Conservation (phyloP, 352 stramenopile genomes). For the Globisporangium viniferum region DNA sequence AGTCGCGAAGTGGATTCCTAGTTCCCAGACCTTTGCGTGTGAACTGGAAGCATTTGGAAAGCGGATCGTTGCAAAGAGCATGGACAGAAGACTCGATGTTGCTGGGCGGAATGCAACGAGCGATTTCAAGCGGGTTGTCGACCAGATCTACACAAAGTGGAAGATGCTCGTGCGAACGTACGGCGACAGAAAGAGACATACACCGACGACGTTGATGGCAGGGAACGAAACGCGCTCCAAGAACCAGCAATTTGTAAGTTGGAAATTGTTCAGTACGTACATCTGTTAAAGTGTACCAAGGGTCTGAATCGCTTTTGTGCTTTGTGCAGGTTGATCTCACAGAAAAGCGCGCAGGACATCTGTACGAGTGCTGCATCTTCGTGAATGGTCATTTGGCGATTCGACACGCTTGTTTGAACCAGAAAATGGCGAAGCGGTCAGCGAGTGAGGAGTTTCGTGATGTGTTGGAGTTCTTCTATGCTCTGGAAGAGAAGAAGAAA, state of each 20-base stretch:
- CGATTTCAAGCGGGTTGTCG: slow-evolving; percentile 31
- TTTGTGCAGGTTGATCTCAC: slow-evolving; percentile 15
- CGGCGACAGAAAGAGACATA: slow-evolving; percentile 34
- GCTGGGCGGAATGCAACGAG: slow-evolving; percentile 31
- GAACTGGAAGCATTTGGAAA: slow-evolving; percentile 31
- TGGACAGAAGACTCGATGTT: slow-evolving; percentile 29
- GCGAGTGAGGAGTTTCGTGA: slow-evolving; percentile 71
- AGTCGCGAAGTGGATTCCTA: slow-evolving; percentile 1
- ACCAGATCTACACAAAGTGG: slow-evolving; percentile 51
- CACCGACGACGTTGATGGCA: slow-evolving; percentile 59
- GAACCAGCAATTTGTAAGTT: slow-evolving; percentile 20
- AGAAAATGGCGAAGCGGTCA: slow-evolving; percentile 72
- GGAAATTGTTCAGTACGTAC: too few relatives aligned
- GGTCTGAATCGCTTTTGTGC: slow-evolving; percentile 1
- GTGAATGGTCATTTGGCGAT: slow-evolving; percentile 44
- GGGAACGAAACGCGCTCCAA: slow-evolving; percentile 62
- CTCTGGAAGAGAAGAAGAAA: slow-evolving; percentile 10
- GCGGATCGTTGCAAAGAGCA: slow-evolving; percentile 26
- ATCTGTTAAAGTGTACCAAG: too few relatives aligned
- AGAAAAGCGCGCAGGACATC: slow-evolving; percentile 16
- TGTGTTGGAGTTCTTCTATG: slow-evolving; percentile 42
- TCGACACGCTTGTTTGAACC: slow-evolving; percentile 55
- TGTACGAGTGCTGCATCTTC: slow-evolving; percentile 57
- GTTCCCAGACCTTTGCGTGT: slow-evolving; percentile 20
- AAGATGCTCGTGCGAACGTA: slow-evolving; percentile 44